A percentile compares a stretch with the other conserved stretches of the same genome.
phyloP scores from a whole-genome alignment of 768 basidiomycete genomes.

The Collybiopsis luxurians region DNA sequence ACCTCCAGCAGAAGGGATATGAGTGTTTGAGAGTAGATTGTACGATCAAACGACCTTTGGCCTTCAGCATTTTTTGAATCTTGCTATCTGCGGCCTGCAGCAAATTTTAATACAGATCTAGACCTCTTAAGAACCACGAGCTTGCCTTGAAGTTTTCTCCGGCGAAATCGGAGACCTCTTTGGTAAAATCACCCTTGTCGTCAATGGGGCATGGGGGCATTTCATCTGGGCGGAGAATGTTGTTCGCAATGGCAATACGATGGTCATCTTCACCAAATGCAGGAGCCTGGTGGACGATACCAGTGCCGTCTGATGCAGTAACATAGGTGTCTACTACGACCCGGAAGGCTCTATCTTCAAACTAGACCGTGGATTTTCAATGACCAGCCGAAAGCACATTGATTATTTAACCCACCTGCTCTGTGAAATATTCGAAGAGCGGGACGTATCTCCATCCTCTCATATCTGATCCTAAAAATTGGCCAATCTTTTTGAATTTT shows the following conservation, averaged over 20 bases:
- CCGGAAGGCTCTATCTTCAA: constrained; percentile 85
- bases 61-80: constrained; percentile 88
- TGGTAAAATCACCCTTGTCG: constrained; percentile 84
- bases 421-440: constrained; percentile 95
- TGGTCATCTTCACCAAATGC: constrained; percentile 99
- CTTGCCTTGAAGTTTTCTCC: constrained; percentile 87
- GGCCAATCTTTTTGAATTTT: constrained; percentile 87
- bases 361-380: constrained; percentile 45
- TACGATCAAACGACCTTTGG: constrained; percentile 82
- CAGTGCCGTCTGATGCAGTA: constrained; percentile 90
- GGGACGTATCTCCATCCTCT: constrained; percentile 96
- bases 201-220: constrained; percentile 97
- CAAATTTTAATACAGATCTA: constrained; percentile 1
- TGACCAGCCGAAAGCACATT: neutral
- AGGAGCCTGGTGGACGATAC: constrained; percentile 98
- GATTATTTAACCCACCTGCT: constrained; percentile 57
- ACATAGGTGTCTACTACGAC: constrained; percentile 93
- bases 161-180: constrained; percentile 84
- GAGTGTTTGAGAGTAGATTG: constrained; percentile 86
- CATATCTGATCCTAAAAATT: constrained; percentile 90
- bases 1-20: constrained; percentile 99
- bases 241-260: constrained; percentile 83
- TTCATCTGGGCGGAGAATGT: constrained; percentile 81
- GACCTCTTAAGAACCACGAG: neutral
- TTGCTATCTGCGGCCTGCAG: constrained; percentile 85